Percentiles rank a stretch among this genome's conserved stretches.
phyloP scores from a whole-genome alignment of 2,329 filamentous ascomycete species.

The Fusarium bactridioides region DNA sequence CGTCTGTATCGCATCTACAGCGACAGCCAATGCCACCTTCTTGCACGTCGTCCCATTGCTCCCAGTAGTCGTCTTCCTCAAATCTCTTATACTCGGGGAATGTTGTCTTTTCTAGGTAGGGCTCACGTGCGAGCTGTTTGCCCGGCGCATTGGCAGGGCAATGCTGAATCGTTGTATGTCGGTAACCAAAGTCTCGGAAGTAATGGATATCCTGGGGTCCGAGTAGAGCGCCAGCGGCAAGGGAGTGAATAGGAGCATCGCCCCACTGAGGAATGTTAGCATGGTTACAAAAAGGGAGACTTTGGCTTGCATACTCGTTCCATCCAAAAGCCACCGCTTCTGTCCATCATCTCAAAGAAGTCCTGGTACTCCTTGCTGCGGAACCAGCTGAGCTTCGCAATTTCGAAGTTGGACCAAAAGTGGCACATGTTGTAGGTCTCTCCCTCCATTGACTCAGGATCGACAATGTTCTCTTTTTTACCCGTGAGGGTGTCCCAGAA shows the following conservation, averaged over 20 bases:
- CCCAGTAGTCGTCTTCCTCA: slow-evolving; percentile 98
- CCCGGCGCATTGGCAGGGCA: slow-evolving; percentile 95
- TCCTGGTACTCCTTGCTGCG: slow-evolving; percentile 96
- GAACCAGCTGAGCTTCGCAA: slow-evolving; percentile 94
- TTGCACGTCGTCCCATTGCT: slow-evolving; percentile 82
- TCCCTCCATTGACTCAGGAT: slow-evolving; percentile 93
- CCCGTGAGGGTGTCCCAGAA: slow-evolving; percentile 76
- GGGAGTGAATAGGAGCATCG: slow-evolving; percentile 96
- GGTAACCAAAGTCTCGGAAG: slow-evolving; percentile 98
- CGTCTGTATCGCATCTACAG: slow-evolving; percentile 96
- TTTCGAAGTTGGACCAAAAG: slow-evolving; percentile 99
- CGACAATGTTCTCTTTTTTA: slow-evolving; percentile 78
- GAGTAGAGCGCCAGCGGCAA: slow-evolving; percentile 89
- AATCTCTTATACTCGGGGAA: slow-evolving; percentile 81
- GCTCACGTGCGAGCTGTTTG: slow-evolving; percentile 80
- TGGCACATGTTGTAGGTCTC: slow-evolving; percentile 99
- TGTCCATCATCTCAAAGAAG: slow-evolving; percentile 99
- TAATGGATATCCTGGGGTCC: slow-evolving; percentile 89
- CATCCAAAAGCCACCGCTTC: slow-evolving; percentile 98
- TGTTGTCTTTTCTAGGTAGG: slow-evolving; percentile 84
- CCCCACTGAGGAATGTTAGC: slow-evolving; percentile 75
- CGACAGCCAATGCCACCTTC: slow-evolving; percentile 97
- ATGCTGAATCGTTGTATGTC: slow-evolving; percentile 98
- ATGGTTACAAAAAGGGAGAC: slow-evolving; percentile 2
- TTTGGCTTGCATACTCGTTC: slow-evolving; percentile 73